Conservation (phyloP, 2,329 filamentous ascomycete genomes). For the Cercospora sp. region DNA sequence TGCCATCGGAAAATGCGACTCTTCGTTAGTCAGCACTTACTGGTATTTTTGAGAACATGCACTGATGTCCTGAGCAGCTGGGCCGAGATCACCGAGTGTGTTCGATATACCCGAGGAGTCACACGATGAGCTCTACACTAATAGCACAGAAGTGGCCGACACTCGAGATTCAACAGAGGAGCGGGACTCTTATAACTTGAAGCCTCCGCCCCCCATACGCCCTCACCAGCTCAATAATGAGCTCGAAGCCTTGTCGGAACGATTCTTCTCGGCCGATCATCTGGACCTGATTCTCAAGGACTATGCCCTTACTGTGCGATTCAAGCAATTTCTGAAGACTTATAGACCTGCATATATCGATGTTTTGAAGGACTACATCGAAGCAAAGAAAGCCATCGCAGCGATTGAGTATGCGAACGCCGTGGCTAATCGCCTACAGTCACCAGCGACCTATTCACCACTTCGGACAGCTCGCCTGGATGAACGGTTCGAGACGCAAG, state of each 20-base stretch:
- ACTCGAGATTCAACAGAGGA: conserved; percentile 23
- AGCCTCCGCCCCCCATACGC: conserved; percentile 41
- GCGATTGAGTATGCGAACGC: conserved; percentile 50
- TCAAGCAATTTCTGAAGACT: conserved; percentile 43
- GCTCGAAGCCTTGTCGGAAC: conserved; percentile 41
- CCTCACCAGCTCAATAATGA: conserved; percentile 28
- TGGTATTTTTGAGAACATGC: not conserved
- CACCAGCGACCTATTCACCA: conserved; percentile 29
- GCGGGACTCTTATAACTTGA: conserved; percentile 41
- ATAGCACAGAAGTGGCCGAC: conserved; percentile 26
- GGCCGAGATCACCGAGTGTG: conserved; percentile 30
- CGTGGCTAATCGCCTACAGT: conserved; percentile 39
- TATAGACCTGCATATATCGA: conserved; percentile 42
- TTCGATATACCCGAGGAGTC: conserved; percentile 30
- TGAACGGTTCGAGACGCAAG: conserved; percentile 40
- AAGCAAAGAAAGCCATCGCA: conserved; percentile 45
- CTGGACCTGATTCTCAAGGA: conserved; percentile 46
- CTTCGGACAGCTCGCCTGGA: conserved; percentile 41
- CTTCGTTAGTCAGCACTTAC: not conserved
- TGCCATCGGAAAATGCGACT: conserved; percentile 1
- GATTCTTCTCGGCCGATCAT: conserved; percentile 47
- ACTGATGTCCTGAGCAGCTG: conserved; percentile 25
- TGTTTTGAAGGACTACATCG: conserved; percentile 42
- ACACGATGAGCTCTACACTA: conserved; percentile 25
- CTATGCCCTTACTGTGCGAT: conserved; percentile 37